Base-by-base conservation (phyloP, 2,329 filamentous ascomycete genomes). In the Venturia effusa region DNA sequence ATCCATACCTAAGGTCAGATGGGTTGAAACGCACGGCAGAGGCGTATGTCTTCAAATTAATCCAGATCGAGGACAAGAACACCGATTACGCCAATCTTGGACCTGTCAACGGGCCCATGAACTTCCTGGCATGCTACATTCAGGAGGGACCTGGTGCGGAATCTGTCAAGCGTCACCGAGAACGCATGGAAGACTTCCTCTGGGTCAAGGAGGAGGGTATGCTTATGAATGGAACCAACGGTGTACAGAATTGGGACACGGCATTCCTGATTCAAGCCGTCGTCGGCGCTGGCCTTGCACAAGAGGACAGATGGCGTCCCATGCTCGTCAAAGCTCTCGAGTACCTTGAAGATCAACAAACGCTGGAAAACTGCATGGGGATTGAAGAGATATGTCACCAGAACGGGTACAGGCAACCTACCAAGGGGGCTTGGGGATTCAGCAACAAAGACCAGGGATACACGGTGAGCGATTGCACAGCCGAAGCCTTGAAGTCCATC, bases 231-330 rank as follows among this genome's bases (percentile, higher is more conserved):
- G 94, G 94, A 43, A 99, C 94, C 10, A 97, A 99, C 69, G 94
- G 94, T n/a, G 92, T 97, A 1, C 94, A 99, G 75, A 89, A 87
- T 67, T 99, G 94, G 94, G 94, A 99, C 72, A 99, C 94, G 0
- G 84, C 92, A 0, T 97, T 97, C 72, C 78, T 88, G 22, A 90
- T 97, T 40, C 92, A 96, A 74, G 88, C 90, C 0, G 84, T 90
- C 6, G 83, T 90, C 62, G 89, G 90, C 60, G 87, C 90, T 7
- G 91, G 89, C 0, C 82, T 97, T 32, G 87, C 88, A n/a, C 78
- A 86, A 37, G 85, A 95, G 59, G 80, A 86, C 15, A 85, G 87
- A 69, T 97, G 90, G 85, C 84, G 83, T 45, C 86, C 88, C 0
- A 95, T 97, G 89, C 81, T 99, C 34, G 81, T 81, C 8, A 92